phyloP scores from a whole-genome alignment of 2,329 filamentous ascomycete species.

The Colletotrichum paranaense region DNA sequence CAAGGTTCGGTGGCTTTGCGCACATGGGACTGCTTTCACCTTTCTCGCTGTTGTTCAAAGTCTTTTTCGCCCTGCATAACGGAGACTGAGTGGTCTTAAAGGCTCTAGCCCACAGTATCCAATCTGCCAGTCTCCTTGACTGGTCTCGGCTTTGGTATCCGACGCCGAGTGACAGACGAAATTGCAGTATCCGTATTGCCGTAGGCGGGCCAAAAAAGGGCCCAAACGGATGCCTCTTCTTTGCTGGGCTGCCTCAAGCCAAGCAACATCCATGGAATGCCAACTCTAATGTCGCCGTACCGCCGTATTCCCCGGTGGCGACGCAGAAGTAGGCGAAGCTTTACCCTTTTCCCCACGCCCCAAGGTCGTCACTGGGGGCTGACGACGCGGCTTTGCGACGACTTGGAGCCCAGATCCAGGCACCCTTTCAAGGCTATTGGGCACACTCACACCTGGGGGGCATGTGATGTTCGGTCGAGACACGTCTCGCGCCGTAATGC shows the following conservation, averaged over 20 bases:
- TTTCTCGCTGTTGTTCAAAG: not conserved
- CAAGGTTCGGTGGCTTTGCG: constrained; percentile 20
- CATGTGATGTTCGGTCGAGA: constrained; percentile 33
- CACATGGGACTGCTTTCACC: constrained; percentile 11
- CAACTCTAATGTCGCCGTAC: constrained; percentile 1
- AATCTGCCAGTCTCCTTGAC: not conserved
- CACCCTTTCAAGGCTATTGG: constrained; percentile 24
- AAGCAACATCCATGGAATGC: constrained; percentile 24
- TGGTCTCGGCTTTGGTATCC: constrained; percentile 22
- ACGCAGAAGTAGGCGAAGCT: constrained; percentile 21
- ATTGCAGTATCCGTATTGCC: constrained; percentile 8
- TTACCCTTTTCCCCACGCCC: constrained; percentile 22
- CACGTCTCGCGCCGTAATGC: not conserved
- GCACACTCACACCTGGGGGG: not conserved
- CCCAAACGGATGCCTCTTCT: not conserved
- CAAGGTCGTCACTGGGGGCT: constrained; percentile 18
- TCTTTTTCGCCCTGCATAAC: not conserved
- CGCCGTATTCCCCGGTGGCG: constrained; percentile 13
- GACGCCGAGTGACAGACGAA: constrained; percentile 29
- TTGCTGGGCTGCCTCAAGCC: constrained; percentile 16
- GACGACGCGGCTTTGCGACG: constrained; percentile 35
- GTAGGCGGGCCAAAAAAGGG: not conserved
- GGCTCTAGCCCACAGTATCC: not conserved
- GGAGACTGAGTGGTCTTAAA: not conserved
- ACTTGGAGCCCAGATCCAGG: constrained; percentile 32